A percentile compares a stretch with the other conserved stretches of the same genome.
Evolutionary conservation across 2,329 filamentous ascomycete genomes (phyloP).

Genomic region (Apiospora sp.): DNA sequence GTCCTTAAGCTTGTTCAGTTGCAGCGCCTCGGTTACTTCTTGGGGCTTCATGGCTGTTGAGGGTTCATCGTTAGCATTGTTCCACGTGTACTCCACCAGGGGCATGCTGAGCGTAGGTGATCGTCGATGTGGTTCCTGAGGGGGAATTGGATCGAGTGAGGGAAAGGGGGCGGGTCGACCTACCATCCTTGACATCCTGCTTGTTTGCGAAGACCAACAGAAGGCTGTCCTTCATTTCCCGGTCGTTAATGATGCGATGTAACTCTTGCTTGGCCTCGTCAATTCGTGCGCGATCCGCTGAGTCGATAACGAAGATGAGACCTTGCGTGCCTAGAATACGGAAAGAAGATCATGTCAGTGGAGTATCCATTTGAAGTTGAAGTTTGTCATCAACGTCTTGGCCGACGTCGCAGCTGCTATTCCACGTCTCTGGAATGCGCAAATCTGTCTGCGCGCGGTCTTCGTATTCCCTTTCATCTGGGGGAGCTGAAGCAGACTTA

Average conservation of each 20-base stretch:
- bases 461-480: not conserved
- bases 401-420: not conserved
- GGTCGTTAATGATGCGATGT: conserved; percentile 96
- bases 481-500: conserved; percentile 46
- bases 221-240: conserved; percentile 96
- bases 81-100: not conserved
- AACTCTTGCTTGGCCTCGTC: conserved; percentile 93
- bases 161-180: conserved; percentile 36
- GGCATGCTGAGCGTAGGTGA: not conserved
- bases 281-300: conserved; percentile 88
- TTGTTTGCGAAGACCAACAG: conserved; percentile 98
- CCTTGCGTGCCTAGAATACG: conserved; percentile 80
- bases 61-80: conserved; percentile 20
- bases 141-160: not conserved
- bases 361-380: not conserved
- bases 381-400: not conserved
- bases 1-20: conserved; percentile 80
- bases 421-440: not conserved
- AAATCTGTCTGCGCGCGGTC: not conserved
- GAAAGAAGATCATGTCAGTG: conserved; percentile 13
- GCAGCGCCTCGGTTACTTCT: conserved; percentile 79
- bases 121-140: not conserved
- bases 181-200: conserved; percentile 89
- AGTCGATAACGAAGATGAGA: conserved; percentile 98
- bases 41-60: conserved; percentile 77